Conservation (phyloP, 805 yeast species). For the Cyberlindnera samutprakarnensis region DNA sequence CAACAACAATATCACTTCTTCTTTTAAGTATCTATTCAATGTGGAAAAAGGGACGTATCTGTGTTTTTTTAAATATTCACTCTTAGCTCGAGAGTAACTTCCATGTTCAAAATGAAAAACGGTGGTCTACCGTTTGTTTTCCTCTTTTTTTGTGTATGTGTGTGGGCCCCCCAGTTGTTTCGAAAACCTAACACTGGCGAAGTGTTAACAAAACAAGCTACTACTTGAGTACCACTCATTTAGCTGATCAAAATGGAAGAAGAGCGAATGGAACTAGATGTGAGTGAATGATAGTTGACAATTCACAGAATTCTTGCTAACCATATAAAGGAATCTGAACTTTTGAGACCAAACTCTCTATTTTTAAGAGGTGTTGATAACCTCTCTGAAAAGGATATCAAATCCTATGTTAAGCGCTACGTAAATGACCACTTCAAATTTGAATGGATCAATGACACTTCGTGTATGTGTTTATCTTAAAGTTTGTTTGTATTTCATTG, state of each 20-base stretch:
- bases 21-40: no score
- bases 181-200: no score
- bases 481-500: not conserved
- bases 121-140: no score
- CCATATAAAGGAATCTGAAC: slow-evolving; percentile 4
- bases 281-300: slow-evolving; percentile 2
- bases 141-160: no score
- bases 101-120: no score
- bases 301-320: not conserved
- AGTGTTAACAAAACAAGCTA: no score
- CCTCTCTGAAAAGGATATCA: slow-evolving; percentile 18
- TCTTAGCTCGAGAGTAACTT: no score
- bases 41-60: no score
- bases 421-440: slow-evolving; percentile 14
- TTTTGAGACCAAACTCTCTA: slow-evolving; percentile 16
- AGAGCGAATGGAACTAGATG: slow-evolving; percentile 17
- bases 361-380: slow-evolving; percentile 22
- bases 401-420: slow-evolving; percentile 11
- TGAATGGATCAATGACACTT: slow-evolving; percentile 23
- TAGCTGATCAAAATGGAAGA: slow-evolving; percentile 3
- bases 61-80: no score
- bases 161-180: no score
- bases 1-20: no score
- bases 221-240: no score
- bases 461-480: slow-evolving; percentile 9